A percentile compares a stretch with the other conserved stretches of the same genome.
phyloP scores from a whole-genome alignment of 2,329 filamentous ascomycete species.

The Aspergillus vadensis region DNA sequence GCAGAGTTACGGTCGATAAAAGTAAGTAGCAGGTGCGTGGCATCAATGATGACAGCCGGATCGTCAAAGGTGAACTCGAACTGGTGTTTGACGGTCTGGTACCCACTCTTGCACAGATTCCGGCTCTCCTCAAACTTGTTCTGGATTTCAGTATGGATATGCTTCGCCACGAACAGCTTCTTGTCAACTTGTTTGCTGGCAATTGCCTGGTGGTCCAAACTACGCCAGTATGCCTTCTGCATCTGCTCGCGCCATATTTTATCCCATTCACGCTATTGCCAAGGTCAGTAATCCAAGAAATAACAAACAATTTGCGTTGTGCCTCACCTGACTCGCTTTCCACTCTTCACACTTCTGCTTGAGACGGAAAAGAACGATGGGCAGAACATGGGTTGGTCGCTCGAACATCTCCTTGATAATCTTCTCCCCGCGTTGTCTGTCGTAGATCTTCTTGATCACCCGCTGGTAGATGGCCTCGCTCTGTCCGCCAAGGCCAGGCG shows the following conservation, averaged over 20 bases:
- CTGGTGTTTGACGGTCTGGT: slow-evolving; percentile 68
- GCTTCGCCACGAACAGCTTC: slow-evolving; percentile 85
- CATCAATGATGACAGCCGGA: slow-evolving; percentile 63
- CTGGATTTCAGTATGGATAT: slow-evolving; percentile 86
- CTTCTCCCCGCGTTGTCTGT: slow-evolving; percentile 75
- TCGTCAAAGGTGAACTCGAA: slow-evolving; percentile 75
- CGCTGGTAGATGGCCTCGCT: slow-evolving; percentile 97
- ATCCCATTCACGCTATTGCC: slow-evolving; percentile 81
- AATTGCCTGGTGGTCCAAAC: slow-evolving; percentile 93
- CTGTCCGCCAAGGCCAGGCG: slow-evolving; percentile 81
- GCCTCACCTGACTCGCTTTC: slow-evolving; percentile 75
- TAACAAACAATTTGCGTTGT: neutral
- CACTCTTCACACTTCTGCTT: slow-evolving; percentile 98
- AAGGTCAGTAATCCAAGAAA: slow-evolving; percentile 6
- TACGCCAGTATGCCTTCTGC: slow-evolving; percentile 91
- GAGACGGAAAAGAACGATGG: slow-evolving; percentile 81
- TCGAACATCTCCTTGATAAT: slow-evolving; percentile 86
- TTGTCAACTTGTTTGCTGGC: slow-evolving; percentile 87
- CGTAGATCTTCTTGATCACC: slow-evolving; percentile 96
- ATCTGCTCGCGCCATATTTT: slow-evolving; percentile 98
- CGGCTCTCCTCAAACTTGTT: slow-evolving; percentile 90
- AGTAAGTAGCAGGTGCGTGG: slow-evolving; percentile 50
- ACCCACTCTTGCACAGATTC: slow-evolving; percentile 64
- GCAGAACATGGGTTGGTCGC: slow-evolving; percentile 82
- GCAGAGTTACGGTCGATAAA: slow-evolving; percentile 51